Evolutionary conservation across 2,329 filamentous ascomycete species (phyloP).

Genomic region (Fusarium tricinctum): DNA sequence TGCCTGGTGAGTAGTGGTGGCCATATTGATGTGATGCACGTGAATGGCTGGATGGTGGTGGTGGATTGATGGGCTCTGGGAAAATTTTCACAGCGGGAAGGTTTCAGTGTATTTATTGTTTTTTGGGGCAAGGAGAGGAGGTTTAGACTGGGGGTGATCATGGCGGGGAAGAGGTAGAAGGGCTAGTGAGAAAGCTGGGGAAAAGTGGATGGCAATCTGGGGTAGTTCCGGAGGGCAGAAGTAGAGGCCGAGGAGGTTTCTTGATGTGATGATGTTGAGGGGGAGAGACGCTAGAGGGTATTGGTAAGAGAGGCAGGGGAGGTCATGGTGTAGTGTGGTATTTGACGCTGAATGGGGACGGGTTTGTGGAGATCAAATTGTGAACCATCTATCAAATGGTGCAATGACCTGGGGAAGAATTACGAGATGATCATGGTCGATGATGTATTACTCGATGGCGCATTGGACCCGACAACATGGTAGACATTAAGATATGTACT

Average conservation of each 20-base stretch:
- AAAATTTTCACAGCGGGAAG: neutral
- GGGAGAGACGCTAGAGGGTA: conserved; percentile 8
- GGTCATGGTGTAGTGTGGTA: conserved; percentile 15
- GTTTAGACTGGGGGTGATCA: conserved; percentile 14
- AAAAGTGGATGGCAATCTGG: conserved; percentile 10
- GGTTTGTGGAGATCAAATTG: conserved; percentile 17
- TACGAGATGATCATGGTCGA: neutral
- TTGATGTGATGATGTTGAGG: conserved; percentile 16
- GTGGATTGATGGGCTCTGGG: neutral
- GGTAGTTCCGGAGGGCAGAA: conserved; percentile 33
- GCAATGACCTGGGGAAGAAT: neutral
- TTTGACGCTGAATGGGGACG: conserved; percentile 16
- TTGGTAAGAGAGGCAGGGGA: neutral
- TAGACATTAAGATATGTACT: neutral
- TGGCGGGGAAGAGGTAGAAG: conserved; percentile 22
- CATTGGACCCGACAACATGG: neutral
- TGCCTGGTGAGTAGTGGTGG: conserved; percentile 10
- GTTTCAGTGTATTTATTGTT: conserved; percentile 38
- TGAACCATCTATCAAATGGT: neutral
- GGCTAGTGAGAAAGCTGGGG: conserved; percentile 18
- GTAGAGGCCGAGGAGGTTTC: conserved; percentile 24
- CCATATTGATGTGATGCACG: conserved; percentile 13
- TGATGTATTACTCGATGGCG: neutral
- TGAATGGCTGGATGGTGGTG: neutral
- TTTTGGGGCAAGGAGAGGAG: neutral